Evolutionary conservation across 2,329 filamentous ascomycete species (phyloP).

Genomic region (Aspergillus fructus): DNA sequence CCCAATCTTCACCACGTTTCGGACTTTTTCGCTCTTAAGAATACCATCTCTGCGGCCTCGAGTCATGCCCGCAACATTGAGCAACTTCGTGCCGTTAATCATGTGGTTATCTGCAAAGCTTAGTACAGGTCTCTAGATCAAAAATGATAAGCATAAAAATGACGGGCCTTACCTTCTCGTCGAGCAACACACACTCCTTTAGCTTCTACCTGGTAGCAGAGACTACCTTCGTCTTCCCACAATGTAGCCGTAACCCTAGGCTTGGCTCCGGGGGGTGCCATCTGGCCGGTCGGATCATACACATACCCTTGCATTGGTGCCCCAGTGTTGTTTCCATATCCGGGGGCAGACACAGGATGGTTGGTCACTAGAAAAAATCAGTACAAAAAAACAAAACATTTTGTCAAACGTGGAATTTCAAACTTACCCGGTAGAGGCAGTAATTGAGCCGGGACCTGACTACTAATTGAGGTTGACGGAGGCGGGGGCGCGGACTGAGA

Average conservation of each 20-base stretch:
- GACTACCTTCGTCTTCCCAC: conserved; percentile 96
- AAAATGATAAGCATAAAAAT: background rate
- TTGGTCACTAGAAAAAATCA: conserved; percentile 35
- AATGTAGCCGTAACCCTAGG: conserved; percentile 92
- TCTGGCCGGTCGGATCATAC: conserved; percentile 87
- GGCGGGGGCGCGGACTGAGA: conserved; percentile 68
- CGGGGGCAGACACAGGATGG: conserved; percentile 33
- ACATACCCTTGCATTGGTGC: conserved; percentile 47
- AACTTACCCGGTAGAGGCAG: conserved; percentile 61
- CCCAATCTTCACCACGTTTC: conserved; percentile 97
- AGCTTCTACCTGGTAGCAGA: conserved; percentile 97
- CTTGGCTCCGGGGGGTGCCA: conserved; percentile 92
- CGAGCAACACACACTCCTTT: conserved; percentile 93
- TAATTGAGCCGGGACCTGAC: conserved; percentile 66
- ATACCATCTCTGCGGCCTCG: conserved; percentile 93
- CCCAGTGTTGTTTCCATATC: conserved; percentile 40
- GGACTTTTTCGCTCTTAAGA: conserved; percentile 93
- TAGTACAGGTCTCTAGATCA: background rate
- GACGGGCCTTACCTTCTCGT: conserved; percentile 69
- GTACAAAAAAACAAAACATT: background rate
- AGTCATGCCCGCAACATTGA: conserved; percentile 98
- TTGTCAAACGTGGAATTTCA: background rate
- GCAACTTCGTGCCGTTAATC: conserved; percentile 96
- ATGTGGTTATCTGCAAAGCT: conserved; percentile 79
- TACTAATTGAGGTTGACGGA: conserved; percentile 69